Evolutionary conservation across 805 yeast genomes (phyloP), one percentile per base, ranked within the genome.

Genomic region (Komagataella ulmi): DNA sequence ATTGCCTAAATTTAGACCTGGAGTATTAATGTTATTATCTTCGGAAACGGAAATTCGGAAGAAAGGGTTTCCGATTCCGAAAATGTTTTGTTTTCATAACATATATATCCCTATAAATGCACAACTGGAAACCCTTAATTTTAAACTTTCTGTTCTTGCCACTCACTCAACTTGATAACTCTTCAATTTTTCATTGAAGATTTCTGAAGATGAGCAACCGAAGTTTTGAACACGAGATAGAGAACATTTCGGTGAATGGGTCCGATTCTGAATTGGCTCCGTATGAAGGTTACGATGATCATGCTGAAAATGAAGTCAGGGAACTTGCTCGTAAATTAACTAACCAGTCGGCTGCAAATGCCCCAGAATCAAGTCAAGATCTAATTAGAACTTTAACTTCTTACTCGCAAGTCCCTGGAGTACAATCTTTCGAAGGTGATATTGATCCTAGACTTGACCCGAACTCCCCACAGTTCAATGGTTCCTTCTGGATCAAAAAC

Each of bases 401-500:
- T 51, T 73, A 78, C 79, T 72, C 79, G 2, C 69, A 68, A 50
- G 77, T 75, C 24, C 79, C 79, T 0, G 82, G 82, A 52, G 62
- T 69, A 1, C 57, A 58, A 46, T 75, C 81, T 1, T 70, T 60
- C 50, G 55, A 50, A 3, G 61, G 54, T 7, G 61, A 61, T 5
- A 51, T 62, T 30, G 70, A 69, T 50, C 71, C 76, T n/a, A 58
- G 69, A 50, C 67, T 83, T 57, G 79, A 83, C 59, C 89, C 89
- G 1, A 68, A 70, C 19, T 69, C 76, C 50, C 82, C 76, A n/a
- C 60, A 73, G 6, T 83, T 83, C 61, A 74, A 75, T 56, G 72
- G 85, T 50, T 77, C 74, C 58, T 76, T 74, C 52, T 83, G 89
- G 89, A 80, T 83, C 52, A 79, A 79, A 59, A 83, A 83, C 58